Percentiles rank a stretch among this genome's conserved stretches.
Conservation (phyloP, 106 monocot species). For the Ottelia alismoides region DNA sequence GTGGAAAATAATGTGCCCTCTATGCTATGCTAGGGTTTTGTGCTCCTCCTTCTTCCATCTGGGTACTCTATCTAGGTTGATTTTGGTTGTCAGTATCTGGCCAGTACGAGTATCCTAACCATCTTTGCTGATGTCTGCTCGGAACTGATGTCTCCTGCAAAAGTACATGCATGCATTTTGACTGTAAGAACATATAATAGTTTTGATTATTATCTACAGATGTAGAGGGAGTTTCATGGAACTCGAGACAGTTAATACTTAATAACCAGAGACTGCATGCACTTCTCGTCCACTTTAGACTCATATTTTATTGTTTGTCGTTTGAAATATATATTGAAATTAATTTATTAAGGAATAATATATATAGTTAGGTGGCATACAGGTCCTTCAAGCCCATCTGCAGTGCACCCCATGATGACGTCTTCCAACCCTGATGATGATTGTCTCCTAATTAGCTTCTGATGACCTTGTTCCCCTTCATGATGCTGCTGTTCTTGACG, state of each 20-base stretch:
- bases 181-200: too few species aligned
- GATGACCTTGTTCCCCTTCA: constrained; percentile 29
- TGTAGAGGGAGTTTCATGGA: too few species aligned
- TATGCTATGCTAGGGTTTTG: constrained; percentile 2
- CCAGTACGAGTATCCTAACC: constrained; percentile 81
- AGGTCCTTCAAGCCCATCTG: constrained; percentile 42
- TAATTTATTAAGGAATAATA: too few species aligned
- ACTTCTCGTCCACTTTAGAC: too few species aligned
- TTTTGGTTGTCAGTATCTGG: constrained; percentile 67
- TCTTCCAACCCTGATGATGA: constrained; percentile 72
- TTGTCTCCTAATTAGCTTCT: constrained; percentile 51
- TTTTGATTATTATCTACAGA: too few species aligned
- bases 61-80: constrained; percentile 72
- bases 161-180: too few species aligned
- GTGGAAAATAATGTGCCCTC: too few species aligned
- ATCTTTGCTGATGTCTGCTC: constrained; percentile 72
- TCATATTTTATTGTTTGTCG: too few species aligned
- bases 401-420: constrained; percentile 80
- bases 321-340: too few species aligned
- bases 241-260: too few species aligned
- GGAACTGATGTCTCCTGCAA: constrained; percentile 59
- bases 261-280: too few species aligned
- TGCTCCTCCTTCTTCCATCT: constrained; percentile 1
- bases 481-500: constrained; percentile 11
- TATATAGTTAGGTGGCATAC: too few species aligned